phyloP scores from a whole-genome alignment of 257 asterid genomes.

The Solanum arcanum region DNA sequence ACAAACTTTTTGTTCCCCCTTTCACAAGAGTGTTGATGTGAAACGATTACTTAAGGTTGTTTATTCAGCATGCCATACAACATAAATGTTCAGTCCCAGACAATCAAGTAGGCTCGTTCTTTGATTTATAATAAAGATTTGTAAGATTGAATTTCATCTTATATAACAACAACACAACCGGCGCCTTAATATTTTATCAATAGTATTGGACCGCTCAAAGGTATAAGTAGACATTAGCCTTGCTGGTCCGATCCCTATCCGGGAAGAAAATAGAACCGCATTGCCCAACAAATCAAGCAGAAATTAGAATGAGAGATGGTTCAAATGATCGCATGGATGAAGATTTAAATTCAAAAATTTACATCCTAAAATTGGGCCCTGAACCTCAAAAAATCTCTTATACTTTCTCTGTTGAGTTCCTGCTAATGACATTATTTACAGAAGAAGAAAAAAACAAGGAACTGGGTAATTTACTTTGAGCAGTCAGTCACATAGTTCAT shows the following conservation, averaged over 20 bases:
- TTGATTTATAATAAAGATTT: too few relatives aligned
- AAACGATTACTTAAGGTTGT: neutral
- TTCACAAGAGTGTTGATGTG: neutral
- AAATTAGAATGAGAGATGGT: neutral
- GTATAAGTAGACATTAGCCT: neutral
- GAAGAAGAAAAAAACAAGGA: neutral
- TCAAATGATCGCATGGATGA: neutral
- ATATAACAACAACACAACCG: too few relatives aligned
- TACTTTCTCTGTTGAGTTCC: neutral
- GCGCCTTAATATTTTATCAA: too few relatives aligned
- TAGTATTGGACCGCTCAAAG: neutral
- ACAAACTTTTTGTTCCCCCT: neutral
- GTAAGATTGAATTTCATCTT: too few relatives aligned
- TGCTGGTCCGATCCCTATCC: neutral
- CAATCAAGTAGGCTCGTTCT: neutral
- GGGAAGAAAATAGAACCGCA: neutral
- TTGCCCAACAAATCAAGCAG: neutral
- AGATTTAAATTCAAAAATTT: neutral
- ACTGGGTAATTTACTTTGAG: neutral
- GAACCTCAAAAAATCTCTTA: neutral
- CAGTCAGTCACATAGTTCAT: neutral
- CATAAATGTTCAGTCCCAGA: neutral
- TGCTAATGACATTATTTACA: neutral
- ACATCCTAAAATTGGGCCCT: neutral
- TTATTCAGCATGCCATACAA: neutral